Base-by-base conservation (phyloP, 1,284 basidiomycete genomes). In the Afroboletus lepidellus region DNA sequence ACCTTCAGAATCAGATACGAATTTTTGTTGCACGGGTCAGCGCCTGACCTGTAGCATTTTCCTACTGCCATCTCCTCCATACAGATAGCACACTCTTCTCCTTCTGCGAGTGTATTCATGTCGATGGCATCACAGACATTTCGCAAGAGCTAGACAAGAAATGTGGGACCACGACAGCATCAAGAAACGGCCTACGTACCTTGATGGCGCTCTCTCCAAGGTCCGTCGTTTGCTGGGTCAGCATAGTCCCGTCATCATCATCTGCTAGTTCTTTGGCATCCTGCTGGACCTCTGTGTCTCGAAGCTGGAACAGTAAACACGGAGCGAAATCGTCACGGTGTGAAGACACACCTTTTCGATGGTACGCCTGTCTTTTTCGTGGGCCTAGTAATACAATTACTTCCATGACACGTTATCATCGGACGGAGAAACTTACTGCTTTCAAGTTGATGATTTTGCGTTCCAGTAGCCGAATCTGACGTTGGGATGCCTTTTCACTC, bases 51-150 rank as follows among this genome's bases (percentile, higher is more conserved):
- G 29, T 65, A 69, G 25, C 69, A 72, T 47, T 74, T 66, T 43
- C 65, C 67, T n/a, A 70, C 56, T 43, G 62, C 48, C 54, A 80
- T 62, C 1, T 51, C 44, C 13, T 76, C 72, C 47, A 70, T 55
- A 54, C 79, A 81, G n/a, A 80, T 62, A 13, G 67, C 57, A 50
- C 79, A 80, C 37, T 73, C 66, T 51, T 80, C 77, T 23, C 63
- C 66, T n/a, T 74, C 74, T 6, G 65, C 74, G 24, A 80, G 61
- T 4, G 75, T 72, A 12, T 68, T 72, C 24, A 69, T 65, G 8
- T 67, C 52, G 61, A 80, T 73, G 48, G 74, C 60, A 41, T 75
- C 72, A 23, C 70, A 65, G 56, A 79, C 74, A 15, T 55, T 57
- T 25, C 74, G 71, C 44, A 81, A 62, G 29, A 80, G 67, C 79